These are phyloP conservation scores for Hypoxylon lienhwacheense DNA, from an alignment of 495 filamentous ascomycete genomes.

Conservation along the genomic window DNA sequence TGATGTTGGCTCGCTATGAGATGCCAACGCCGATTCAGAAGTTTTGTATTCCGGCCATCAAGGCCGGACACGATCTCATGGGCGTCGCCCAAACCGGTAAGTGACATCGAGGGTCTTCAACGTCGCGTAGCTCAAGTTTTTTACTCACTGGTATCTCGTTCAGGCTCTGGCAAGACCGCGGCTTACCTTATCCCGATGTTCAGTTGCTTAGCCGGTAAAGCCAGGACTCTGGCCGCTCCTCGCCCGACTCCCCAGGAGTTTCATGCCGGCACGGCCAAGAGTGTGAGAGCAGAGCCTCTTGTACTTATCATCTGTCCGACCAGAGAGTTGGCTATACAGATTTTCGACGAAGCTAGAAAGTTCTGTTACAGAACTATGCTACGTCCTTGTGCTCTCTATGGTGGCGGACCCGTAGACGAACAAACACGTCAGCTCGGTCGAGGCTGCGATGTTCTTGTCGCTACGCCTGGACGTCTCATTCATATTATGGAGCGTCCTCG, in stretches of 20 bases:
- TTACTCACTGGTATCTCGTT: constrained; percentile 1
- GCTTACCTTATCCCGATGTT: constrained; percentile 89
- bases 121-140: not conserved
- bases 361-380: constrained; percentile 94
- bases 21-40: constrained; percentile 83
- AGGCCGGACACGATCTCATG: constrained; percentile 74
- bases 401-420: constrained; percentile 67
- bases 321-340: constrained; percentile 88
- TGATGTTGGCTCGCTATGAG: constrained; percentile 63
- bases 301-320: constrained; percentile 84
- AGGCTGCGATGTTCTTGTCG: constrained; percentile 89
- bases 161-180: constrained; percentile 94
- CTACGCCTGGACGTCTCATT: constrained; percentile 79
- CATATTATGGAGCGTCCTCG: constrained; percentile 75
- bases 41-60: constrained; percentile 77
- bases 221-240: constrained; percentile 74
- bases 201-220: constrained; percentile 92
- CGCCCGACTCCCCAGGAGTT: constrained; percentile 62
- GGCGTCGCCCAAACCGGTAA: constrained; percentile 90
- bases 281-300: constrained; percentile 75
- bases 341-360: constrained; percentile 89
- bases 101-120: constrained; percentile 27
- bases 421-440: constrained; percentile 72
- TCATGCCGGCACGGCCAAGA: constrained; percentile 45
- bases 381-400: constrained; percentile 88